Base-by-base conservation (phyloP, 176 grass and related monocot species). In the Hyparrhenia diplandra region DNA sequence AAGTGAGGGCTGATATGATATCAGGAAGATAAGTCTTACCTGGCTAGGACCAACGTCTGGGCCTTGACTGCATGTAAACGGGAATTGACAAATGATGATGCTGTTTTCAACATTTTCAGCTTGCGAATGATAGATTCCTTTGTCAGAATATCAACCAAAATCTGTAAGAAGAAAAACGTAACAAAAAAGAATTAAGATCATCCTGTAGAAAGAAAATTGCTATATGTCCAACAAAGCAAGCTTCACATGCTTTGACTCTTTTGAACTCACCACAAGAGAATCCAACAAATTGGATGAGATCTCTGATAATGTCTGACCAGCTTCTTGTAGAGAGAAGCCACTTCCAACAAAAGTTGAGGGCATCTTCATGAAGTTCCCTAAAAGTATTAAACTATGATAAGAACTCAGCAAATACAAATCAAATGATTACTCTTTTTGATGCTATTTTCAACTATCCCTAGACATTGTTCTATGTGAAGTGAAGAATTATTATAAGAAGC, bases 31-130 rank as follows among this genome's bases (percentile, higher is more conserved):
- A 81, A 23, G n/a, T 41, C 76, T 71, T 91, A 98, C 96, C 96
- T 98, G 30, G 88, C 96, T 70, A 98, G 46, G 35, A 98, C 86
- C 79, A 98, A 81, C 32, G 88, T 88, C 75, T 95, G 82, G 25
- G 90, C 87, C 84, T 90, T 91, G 49, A 98, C 76, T 40, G 87
- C 86, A 86, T 94, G 88, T 82, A 98, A 88, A 64, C 88, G 92
- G 25, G 95, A 98, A 83, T 95, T 98, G 20, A 85, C 84, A 89
- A 66, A 98, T 63, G 79, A 89, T 16, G 90, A 87, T 40, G 87
- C 86, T 58, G 82, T 81, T 75, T 80, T 93, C 77, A 95, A 63
- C 65, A 98, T 87, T 87, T 91, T 87, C 67, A 98, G 67, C 82
- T 98, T 98, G 86, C 82, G 89, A 30, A 86, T 5, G 31, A 95